Evolutionary conservation across 2,329 filamentous ascomycete species (phyloP).

Genomic region (Microcera coccophila): DNA sequence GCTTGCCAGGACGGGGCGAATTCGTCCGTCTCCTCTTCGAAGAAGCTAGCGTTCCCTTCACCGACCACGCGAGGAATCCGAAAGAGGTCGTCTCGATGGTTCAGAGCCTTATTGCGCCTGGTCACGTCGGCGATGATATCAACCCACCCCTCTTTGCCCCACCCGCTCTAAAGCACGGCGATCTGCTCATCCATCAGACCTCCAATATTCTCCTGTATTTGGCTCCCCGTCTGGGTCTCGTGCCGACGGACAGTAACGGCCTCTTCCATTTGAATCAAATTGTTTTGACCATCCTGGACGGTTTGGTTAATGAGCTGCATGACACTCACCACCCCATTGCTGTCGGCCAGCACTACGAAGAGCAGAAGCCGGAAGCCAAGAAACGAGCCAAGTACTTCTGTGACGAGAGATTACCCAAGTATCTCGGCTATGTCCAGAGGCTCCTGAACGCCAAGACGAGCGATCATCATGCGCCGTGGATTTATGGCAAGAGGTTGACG

Average conservation of each 20-base stretch:
- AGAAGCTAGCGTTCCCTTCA: slow-evolving; percentile 61
- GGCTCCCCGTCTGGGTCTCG: slow-evolving; percentile 56
- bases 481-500: slow-evolving; percentile 62
- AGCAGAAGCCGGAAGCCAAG: slow-evolving; percentile 66
- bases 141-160: slow-evolving; percentile 66
- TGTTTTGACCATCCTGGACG: slow-evolving; percentile 66
- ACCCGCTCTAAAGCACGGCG: slow-evolving; percentile 61
- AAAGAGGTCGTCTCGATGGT: slow-evolving; percentile 52
- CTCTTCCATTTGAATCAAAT: slow-evolving; percentile 60
- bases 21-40: slow-evolving; percentile 70
- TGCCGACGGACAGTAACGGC: slow-evolving; percentile 38
- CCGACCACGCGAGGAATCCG: slow-evolving; percentile 44
- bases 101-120: slow-evolving; percentile 41
- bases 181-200: slow-evolving; percentile 63
- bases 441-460: slow-evolving; percentile 55
- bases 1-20: slow-evolving; percentile 70
- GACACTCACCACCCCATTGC: slow-evolving; percentile 72
- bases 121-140: slow-evolving; percentile 45
- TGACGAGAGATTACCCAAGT: slow-evolving; percentile 64
- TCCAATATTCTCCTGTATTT: slow-evolving; percentile 71
- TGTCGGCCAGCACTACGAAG: slow-evolving; percentile 61
- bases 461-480: slow-evolving; percentile 57
- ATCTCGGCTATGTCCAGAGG: slow-evolving; percentile 65
- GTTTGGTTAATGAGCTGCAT: slow-evolving; percentile 66
- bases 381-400: slow-evolving; percentile 56